These are phyloP conservation scores for Jaapia argillacea DNA, from an alignment of 768 basidiomycete genomes.

Conservation along the genomic window DNA sequence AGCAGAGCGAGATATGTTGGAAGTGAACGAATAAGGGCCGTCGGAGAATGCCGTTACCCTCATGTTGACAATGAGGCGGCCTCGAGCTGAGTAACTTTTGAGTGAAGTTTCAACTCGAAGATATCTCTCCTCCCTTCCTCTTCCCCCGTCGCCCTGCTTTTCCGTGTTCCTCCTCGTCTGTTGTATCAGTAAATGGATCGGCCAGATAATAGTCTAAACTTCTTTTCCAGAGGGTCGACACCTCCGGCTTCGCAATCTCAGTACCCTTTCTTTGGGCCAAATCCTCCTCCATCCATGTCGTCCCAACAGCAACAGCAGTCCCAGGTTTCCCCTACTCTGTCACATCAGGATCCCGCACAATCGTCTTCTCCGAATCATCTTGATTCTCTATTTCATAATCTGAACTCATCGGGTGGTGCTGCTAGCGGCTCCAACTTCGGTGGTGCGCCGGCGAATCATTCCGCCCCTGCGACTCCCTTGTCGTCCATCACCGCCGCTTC, in stretches of 20 bases:
- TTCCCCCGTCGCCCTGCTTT: slow-evolving; percentile 1
- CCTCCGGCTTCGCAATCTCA: slow-evolving; percentile 30
- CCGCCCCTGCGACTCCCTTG: slow-evolving; percentile 33
- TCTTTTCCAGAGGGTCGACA: slow-evolving; percentile 46
- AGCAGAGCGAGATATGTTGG: no score
- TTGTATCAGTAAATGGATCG: slow-evolving; percentile 24
- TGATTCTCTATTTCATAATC: slow-evolving; percentile 58
- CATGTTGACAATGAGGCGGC: slow-evolving; percentile 7
- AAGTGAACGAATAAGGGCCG: not conserved
- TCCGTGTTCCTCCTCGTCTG: not conserved
- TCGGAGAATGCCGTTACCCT: slow-evolving; percentile 5
- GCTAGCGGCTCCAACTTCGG: not conserved
- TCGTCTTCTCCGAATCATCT: slow-evolving; percentile 48
- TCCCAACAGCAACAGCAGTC: slow-evolving; percentile 16
- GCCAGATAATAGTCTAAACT: slow-evolving; percentile 22
- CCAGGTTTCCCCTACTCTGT: slow-evolving; percentile 20
- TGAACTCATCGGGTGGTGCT: slow-evolving; percentile 14
- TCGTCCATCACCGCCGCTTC: slow-evolving; percentile 31
- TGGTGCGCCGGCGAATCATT: slow-evolving; percentile 20
- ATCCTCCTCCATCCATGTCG: not conserved
- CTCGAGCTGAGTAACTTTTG: not conserved
- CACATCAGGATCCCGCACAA: slow-evolving; percentile 26
- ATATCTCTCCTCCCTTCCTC: not conserved
- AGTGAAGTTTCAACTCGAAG: not conserved
- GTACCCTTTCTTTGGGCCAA: slow-evolving; percentile 17